Evolutionary conservation across 768 basidiomycete genomes (phyloP).

Genomic region (Russula dissimulans): DNA sequence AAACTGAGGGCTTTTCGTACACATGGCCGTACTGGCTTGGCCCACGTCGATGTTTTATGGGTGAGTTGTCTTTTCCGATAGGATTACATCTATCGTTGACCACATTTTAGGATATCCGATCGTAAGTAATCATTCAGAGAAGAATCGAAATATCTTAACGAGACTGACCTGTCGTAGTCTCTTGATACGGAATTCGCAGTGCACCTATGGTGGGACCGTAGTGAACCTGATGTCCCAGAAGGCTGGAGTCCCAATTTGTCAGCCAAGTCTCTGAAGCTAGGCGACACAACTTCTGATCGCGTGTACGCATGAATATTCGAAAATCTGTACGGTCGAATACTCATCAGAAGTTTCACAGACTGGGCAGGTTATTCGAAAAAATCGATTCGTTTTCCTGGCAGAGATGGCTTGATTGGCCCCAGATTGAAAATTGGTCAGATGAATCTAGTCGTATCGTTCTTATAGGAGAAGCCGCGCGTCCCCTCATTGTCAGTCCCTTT

Average conservation of each 20-base stretch:
- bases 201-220: slow-evolving; percentile 11
- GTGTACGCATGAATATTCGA: not conserved
- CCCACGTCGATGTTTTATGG: not conserved
- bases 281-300: slow-evolving; percentile 1
- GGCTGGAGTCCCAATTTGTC: slow-evolving; percentile 11
- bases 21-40: slow-evolving; percentile 15
- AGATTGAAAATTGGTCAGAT: slow-evolving; percentile 18
- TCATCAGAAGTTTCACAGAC: not conserved
- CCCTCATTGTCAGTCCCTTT: slow-evolving; percentile 9
- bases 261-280: not conserved
- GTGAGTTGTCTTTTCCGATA: not conserved
- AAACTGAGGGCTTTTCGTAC: not conserved
- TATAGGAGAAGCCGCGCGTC: slow-evolving; percentile 15
- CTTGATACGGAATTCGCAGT: slow-evolving; percentile 3
- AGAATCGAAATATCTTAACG: not conserved
- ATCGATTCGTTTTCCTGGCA: slow-evolving; percentile 7
- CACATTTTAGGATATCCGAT: slow-evolving; percentile 11
- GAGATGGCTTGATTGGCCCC: slow-evolving; percentile 8
- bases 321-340: not conserved
- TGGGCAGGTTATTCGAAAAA: slow-evolving; percentile 4
- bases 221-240: slow-evolving; percentile 11
- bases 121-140: not conserved
- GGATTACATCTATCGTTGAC: not conserved
- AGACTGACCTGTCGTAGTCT: not conserved
- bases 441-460: slow-evolving; percentile 14